These are phyloP conservation scores for Epichloe aotearoae DNA, from an alignment of 2,329 filamentous ascomycete genomes.

Conservation along the genomic window DNA sequence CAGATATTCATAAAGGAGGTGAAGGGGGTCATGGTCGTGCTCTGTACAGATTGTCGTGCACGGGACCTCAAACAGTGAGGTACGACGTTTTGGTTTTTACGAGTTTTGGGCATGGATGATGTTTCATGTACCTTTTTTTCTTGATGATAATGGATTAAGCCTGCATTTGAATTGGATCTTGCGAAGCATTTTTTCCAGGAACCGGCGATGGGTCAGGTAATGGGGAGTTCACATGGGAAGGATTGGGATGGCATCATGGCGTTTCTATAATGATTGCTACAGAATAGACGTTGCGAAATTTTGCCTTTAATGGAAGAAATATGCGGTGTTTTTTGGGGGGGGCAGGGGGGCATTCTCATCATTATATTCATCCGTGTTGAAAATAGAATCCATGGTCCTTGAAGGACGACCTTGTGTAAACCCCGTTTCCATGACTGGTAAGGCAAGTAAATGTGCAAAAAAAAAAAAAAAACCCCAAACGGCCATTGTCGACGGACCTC, in stretches of 20 bases:
- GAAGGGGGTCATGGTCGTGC: constrained; percentile 34
- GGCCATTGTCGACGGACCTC: neutral
- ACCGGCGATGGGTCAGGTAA: neutral
- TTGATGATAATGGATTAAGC: neutral
- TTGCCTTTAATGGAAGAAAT: neutral
- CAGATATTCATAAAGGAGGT: constrained; percentile 50
- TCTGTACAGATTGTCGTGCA: constrained; percentile 49
- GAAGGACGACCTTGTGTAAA: neutral
- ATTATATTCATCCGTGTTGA: neutral
- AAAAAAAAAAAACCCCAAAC: neutral
- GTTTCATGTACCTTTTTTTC: neutral
- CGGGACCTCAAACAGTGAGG: constrained; percentile 42
- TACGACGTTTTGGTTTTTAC: neutral
- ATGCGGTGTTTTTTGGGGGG: neutral
- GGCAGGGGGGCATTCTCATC: neutral
- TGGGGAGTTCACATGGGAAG: neutral
- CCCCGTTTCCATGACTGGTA: neutral
- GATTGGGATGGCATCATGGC: neutral
- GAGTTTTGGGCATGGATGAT: neutral
- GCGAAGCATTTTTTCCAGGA: neutral
- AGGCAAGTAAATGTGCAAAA: neutral
- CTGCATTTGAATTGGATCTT: constrained; percentile 1
- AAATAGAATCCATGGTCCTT: neutral
- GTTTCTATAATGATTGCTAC: neutral
- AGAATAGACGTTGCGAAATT: neutral